Conservation (phyloP, 1,139 yeast genomes). For the Cylindricascospora bacillispora region DNA sequence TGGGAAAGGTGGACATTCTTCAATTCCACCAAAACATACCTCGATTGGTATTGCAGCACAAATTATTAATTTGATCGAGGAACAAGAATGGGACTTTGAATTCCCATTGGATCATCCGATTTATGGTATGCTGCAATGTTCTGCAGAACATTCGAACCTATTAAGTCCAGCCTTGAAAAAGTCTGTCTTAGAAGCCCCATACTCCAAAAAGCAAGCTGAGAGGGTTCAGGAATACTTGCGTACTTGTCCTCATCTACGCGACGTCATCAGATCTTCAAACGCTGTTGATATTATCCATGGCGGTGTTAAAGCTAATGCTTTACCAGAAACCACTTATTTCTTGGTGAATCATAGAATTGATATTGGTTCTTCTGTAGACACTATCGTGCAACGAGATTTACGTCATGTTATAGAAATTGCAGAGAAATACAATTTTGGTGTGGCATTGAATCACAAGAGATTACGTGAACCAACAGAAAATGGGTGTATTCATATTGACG, state of each 20-base stretch:
- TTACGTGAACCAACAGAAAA: conserved; percentile 16
- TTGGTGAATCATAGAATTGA: conserved; percentile 44
- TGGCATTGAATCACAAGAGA: conserved; percentile 22
- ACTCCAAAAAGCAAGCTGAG: conserved; percentile 9
- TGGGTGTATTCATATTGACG: conserved; percentile 31
- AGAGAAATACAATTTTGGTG: conserved; percentile 34
- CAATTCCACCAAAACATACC: conserved; percentile 58
- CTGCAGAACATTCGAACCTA: conserved; percentile 29
- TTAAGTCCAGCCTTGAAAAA: conserved; percentile 12
- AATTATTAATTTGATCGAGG: conserved; percentile 38
- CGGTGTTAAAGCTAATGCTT: conserved; percentile 55
- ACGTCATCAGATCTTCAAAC: conserved; percentile 42
- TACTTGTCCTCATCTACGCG: conserved; percentile 23
- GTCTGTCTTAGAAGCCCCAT: conserved; percentile 15
- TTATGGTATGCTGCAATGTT: conserved; percentile 31
- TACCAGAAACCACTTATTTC: conserved; percentile 54
- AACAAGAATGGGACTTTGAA: conserved; percentile 33
- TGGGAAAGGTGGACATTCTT: conserved; percentile 64
- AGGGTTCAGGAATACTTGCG: conserved; percentile 20
- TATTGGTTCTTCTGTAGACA: conserved; percentile 34
- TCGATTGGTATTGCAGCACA: conserved; percentile 59
- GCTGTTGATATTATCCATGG: conserved; percentile 49
- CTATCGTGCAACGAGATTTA: conserved; percentile 32
- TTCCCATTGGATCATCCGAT: conserved; percentile 40
- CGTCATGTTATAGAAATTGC: conserved; percentile 33